These are phyloP conservation scores for Curvularia lunata DNA, from an alignment of 2,329 filamentous ascomycete genomes.

Conservation along the genomic window DNA sequence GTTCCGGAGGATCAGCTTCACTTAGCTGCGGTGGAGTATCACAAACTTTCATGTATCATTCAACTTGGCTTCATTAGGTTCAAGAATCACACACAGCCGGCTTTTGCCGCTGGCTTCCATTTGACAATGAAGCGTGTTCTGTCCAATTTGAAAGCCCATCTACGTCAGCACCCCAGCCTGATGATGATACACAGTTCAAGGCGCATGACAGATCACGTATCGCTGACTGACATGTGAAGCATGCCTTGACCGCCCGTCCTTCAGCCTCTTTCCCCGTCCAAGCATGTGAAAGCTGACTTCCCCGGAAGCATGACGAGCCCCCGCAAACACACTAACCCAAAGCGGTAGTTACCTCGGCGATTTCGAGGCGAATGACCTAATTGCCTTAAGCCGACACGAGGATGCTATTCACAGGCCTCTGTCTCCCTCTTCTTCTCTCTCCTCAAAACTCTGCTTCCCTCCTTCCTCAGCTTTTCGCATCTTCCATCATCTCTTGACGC, in stretches of 20 bases:
- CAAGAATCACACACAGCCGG: neutral
- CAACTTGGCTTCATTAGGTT: neutral
- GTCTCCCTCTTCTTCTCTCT: neutral
- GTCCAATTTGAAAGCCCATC: neutral
- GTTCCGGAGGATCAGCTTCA: slow-evolving; percentile 27
- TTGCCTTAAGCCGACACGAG: neutral
- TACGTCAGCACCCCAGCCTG: slow-evolving; percentile 4
- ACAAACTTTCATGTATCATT: slow-evolving; percentile 1
- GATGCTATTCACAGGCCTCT: neutral
- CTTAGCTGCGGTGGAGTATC: slow-evolving; percentile 3
- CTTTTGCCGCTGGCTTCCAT: neutral
- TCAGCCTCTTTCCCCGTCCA: neutral
- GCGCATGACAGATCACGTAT: slow-evolving; percentile 6
- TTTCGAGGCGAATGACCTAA: slow-evolving; percentile 23
- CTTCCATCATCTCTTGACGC: slow-evolving; percentile 7
- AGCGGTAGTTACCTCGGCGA: slow-evolving; percentile 24
- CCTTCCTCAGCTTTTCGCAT: slow-evolving; percentile 2
- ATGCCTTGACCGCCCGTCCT: neutral
- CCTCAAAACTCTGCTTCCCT: neutral
- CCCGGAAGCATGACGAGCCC: slow-evolving; percentile 24
- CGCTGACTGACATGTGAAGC: slow-evolving; percentile 15
- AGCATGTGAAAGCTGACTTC: slow-evolving; percentile 30
- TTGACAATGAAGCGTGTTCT: neutral
- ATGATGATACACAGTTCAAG: neutral
- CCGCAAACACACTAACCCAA: slow-evolving; percentile 21